Percentiles rank a stretch among this genome's conserved stretches.
These are phyloP conservation scores for Pyrus bretschneideri DNA, from an alignment of 306 rosid genomes.

Conservation along the genomic window DNA sequence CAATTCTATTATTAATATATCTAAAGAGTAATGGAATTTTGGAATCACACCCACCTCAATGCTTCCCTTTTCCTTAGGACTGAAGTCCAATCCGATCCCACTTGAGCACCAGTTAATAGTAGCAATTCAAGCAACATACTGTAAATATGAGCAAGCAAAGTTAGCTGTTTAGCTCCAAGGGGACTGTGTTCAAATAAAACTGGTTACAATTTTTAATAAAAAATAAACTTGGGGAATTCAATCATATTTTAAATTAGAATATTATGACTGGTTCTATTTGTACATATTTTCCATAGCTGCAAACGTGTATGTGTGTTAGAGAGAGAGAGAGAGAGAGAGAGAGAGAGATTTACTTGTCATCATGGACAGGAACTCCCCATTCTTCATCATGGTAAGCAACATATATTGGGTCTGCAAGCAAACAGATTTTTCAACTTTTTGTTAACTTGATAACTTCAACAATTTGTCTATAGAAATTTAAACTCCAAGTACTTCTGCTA, in stretches of 20 bases:
- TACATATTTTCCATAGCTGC: not conserved
- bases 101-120: conserved; percentile 65
- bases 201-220: not conserved
- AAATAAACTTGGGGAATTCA: too few species aligned
- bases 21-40: not conserved
- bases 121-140: conserved; percentile 73
- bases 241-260: not conserved
- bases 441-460: not conserved
- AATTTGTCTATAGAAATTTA: not conserved
- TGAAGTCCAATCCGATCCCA: conserved; percentile 85
- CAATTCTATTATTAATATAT: not conserved
- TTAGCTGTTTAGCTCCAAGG: not conserved
- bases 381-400: conserved; percentile 86
- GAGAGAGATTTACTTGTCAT: conserved; percentile 58
- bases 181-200: not conserved
- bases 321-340: not conserved
- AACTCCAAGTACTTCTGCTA: not conserved
- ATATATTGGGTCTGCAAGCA: conserved; percentile 59
- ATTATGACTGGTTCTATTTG: not conserved
- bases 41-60: conserved; percentile 45
- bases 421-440: not conserved
- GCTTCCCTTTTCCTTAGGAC: conserved; percentile 63
- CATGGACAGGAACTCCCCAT: conserved; percentile 92
- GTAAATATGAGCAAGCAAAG: not conserved
- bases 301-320: not conserved